Conservation (phyloP, 2,329 filamentous ascomycete species). For the Verticillium nubilum region DNA sequence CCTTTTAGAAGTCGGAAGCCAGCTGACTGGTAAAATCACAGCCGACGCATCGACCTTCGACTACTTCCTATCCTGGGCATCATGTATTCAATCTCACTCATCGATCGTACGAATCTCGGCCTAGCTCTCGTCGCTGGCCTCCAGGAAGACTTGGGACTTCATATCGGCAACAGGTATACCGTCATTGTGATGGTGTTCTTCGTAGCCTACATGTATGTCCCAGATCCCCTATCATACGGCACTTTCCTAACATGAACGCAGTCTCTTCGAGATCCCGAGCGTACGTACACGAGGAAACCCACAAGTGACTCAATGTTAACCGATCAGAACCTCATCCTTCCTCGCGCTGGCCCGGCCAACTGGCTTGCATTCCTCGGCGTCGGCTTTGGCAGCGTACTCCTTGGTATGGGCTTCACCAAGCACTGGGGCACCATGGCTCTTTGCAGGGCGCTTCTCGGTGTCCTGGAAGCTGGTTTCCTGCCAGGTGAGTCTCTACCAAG, state of each 20-base stretch:
- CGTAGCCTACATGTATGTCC: constrained; percentile 15
- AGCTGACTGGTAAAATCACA: neutral
- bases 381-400: constrained; percentile 17
- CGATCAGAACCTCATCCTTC: constrained; percentile 19
- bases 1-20: neutral
- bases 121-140: constrained; percentile 13
- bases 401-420: constrained; percentile 25
- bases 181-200: constrained; percentile 16
- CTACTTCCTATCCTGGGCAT: constrained; percentile 28
- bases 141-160: constrained; percentile 9
- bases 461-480: constrained; percentile 17
- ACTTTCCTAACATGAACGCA: neutral
- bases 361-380: constrained; percentile 19
- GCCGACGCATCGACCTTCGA: constrained; percentile 23
- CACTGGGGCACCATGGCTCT: constrained; percentile 17
- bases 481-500: constrained; percentile 11
- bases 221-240: neutral
- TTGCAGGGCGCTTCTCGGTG: constrained; percentile 17
- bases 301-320: neutral
- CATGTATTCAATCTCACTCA: constrained; percentile 14
- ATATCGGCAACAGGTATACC: constrained; percentile 10
- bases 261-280: constrained; percentile 15
- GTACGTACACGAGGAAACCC: constrained; percentile 9
- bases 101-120: constrained; percentile 12
- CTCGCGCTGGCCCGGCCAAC: constrained; percentile 18